Percentiles rank a stretch among this genome's conserved stretches.
Evolutionary conservation across 1,284 basidiomycete genomes (phyloP).

Genomic region (Ceratobasidium sp.): DNA sequence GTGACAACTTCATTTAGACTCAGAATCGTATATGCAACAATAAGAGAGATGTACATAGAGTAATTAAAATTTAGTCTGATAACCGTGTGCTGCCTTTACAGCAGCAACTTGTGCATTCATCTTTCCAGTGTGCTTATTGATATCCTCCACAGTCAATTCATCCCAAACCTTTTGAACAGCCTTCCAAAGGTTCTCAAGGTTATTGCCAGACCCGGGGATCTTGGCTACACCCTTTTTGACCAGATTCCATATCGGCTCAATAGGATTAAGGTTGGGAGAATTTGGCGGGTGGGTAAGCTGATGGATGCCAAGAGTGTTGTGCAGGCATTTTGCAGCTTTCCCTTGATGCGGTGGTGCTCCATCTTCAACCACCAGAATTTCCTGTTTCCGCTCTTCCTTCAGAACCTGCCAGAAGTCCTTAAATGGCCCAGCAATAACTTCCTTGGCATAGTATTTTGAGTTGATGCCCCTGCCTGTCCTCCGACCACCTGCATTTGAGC

Average conservation of each 20-base stretch:
- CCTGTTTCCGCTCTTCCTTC: not conserved
- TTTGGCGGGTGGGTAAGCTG: slow-evolving; percentile 2
- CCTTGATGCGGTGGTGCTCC: slow-evolving; percentile 5
- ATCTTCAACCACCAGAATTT: slow-evolving; percentile 15
- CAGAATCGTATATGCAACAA: too few relatives aligned
- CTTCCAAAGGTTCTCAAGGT: not conserved
- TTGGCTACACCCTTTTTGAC: slow-evolving; percentile 7
- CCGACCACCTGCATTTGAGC: not conserved
- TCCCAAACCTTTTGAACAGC: slow-evolving; percentile 11
- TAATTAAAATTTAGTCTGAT: not conserved
- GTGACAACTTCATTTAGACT: too few relatives aligned
- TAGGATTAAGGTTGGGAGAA: slow-evolving; percentile 19
- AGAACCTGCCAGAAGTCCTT: not conserved
- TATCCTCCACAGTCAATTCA: slow-evolving; percentile 3
- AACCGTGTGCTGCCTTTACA: not conserved
- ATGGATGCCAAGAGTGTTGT: slow-evolving; percentile 2
- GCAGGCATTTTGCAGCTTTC: not conserved
- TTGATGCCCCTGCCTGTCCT: not conserved
- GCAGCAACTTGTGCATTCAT: not conserved
- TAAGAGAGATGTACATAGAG: not conserved
- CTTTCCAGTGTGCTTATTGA: not conserved
- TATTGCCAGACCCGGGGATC: not conserved
- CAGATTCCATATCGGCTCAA: slow-evolving; percentile 24
- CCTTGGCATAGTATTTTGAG: not conserved
- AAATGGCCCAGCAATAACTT: slow-evolving; percentile 10